A percentile compares a stretch with the other conserved stretches of the same genome.
These are phyloP conservation scores for Clohesyomyces aquaticus DNA, from an alignment of 495 filamentous ascomycete genomes.

Conservation along the genomic window DNA sequence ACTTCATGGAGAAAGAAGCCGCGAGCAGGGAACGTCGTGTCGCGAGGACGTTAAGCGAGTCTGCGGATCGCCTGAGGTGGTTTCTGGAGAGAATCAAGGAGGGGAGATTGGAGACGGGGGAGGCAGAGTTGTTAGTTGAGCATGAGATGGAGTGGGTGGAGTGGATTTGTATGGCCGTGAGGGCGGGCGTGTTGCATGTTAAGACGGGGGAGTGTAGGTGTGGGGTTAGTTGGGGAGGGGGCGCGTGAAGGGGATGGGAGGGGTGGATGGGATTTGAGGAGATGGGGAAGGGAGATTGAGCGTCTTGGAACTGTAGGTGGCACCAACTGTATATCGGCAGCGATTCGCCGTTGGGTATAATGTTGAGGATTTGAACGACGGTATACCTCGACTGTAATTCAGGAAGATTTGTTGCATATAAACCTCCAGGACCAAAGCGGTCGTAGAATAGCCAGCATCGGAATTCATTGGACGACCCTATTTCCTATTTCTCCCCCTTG, in stretches of 20 bases:
- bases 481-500: constrained; percentile 38
- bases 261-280: neutral
- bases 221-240: constrained; percentile 1
- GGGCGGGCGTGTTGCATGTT: constrained; percentile 25
- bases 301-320: too few species aligned
- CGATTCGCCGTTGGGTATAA: too few species aligned
- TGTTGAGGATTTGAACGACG: too few species aligned
- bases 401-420: too few species aligned
- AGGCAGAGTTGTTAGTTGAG: constrained; percentile 8
- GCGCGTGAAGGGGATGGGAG: neutral
- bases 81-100: constrained; percentile 11
- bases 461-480: neutral
- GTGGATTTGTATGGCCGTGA: constrained; percentile 14
- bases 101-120: constrained; percentile 17
- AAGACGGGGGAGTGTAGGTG: constrained; percentile 14
- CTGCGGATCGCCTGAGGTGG: neutral
- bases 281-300: too few species aligned
- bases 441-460: too few species aligned
- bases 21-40: neutral
- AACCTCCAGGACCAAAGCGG: too few species aligned
- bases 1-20: neutral
- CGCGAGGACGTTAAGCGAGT: neutral
- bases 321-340: too few species aligned
- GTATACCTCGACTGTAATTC: too few species aligned
- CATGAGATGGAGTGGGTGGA: constrained; percentile 28